Conservation (phyloP, 2,329 filamentous ascomycete genomes). For the Cadophora gregata region DNA sequence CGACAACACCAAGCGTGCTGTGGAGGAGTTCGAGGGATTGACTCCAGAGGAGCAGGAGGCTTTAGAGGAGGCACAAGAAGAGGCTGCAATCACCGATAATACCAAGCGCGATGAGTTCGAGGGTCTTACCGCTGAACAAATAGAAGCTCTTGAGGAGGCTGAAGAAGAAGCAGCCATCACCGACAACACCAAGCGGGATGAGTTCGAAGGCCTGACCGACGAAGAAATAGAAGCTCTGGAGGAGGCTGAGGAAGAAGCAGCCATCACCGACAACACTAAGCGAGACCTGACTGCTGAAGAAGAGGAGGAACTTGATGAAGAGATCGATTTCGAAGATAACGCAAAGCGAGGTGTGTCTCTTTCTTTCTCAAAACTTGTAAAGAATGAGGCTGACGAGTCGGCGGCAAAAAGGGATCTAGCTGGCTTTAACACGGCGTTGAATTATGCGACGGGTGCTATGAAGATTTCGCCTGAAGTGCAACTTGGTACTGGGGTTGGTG, state of each 20-base stretch:
- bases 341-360: background rate
- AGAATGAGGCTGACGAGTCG: background rate
- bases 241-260: constrained; percentile 15
- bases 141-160: constrained; percentile 4
- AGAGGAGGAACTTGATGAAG: constrained; percentile 10
- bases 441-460: constrained; percentile 46
- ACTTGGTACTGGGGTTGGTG: constrained; percentile 49
- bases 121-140: constrained; percentile 7
- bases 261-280: constrained; percentile 2
- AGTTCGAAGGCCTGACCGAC: background rate
- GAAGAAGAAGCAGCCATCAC: constrained; percentile 9
- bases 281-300: constrained; percentile 14
- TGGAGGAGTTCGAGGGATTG: background rate
- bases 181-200: background rate
- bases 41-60: constrained; percentile 4
- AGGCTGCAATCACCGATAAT: background rate
- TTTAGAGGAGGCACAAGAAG: background rate
- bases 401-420: constrained; percentile 7
- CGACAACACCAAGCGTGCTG: background rate
- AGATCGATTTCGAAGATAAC: background rate
- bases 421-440: constrained; percentile 17
- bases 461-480: constrained; percentile 48
- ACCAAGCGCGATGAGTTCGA: background rate
- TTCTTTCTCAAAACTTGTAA: background rate
- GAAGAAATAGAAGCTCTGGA: constrained; percentile 11